phyloP scores from a whole-genome alignment of 192 early-diverging fungal species.

The Linnemannia hyalina region DNA sequence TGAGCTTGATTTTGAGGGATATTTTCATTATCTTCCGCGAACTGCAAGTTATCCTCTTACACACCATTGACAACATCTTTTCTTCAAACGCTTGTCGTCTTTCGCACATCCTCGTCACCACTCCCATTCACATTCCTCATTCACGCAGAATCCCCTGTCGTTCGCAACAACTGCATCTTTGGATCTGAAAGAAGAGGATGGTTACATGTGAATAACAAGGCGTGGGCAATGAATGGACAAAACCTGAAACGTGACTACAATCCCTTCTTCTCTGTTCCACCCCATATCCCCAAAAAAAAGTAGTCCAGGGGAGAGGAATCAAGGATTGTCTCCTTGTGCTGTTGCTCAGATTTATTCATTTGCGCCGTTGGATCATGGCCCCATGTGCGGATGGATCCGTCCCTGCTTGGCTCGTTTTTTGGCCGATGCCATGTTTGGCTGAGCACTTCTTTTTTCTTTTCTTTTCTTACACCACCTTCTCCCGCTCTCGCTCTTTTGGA shows the following conservation, averaged over 20 bases:
- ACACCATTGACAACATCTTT: background rate
- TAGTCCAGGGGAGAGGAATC: background rate
- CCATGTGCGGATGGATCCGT: background rate
- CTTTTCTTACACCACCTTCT: no score
- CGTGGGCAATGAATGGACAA: no score
- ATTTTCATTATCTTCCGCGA: background rate
- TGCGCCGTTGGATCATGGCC: no score
- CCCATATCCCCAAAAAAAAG: background rate
- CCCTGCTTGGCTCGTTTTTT: constrained; percentile 6
- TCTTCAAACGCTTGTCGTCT: no score
- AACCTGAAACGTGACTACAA: no score
- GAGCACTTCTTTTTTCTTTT: background rate
- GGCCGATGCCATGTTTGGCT: background rate
- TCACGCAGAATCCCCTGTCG: no score
- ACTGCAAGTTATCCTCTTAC: background rate
- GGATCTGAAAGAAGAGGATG: background rate
- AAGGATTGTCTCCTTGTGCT: background rate
- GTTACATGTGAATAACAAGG: no score
- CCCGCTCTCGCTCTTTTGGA: no score
- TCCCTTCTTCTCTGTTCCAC: background rate
- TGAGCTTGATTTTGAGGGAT: background rate
- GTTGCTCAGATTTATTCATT: background rate
- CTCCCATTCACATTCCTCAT: no score
- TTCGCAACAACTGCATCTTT: no score
- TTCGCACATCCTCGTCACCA: no score